Percentiles rank a stretch among this genome's conserved stretches.
phyloP scores from a whole-genome alignment of 352 stramenopile species.

The Pythium vanterpoolii region DNA sequence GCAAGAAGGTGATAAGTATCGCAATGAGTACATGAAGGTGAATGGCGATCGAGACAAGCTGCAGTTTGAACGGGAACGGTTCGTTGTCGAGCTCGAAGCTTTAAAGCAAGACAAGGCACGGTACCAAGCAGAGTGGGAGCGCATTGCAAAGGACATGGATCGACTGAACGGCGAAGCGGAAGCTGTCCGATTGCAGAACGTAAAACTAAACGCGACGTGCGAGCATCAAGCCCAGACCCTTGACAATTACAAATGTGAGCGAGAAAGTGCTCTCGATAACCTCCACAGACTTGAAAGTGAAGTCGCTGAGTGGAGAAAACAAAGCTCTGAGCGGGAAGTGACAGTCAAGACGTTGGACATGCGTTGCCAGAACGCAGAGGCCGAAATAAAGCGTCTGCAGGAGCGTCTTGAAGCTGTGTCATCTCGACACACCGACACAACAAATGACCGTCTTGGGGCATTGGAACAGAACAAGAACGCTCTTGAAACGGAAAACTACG shows the following conservation, averaged over 20 bases:
- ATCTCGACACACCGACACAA: conserved; percentile 38
- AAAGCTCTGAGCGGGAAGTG: conserved; percentile 39
- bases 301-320: conserved; percentile 37
- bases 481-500: conserved; percentile 55
- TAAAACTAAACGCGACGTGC: conserved; percentile 45
- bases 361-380: conserved; percentile 38
- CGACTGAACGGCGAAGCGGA: conserved; percentile 39
- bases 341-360: conserved; percentile 39
- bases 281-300: conserved; percentile 48
- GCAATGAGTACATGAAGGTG: conserved; percentile 41
- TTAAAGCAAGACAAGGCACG: conserved; percentile 44
- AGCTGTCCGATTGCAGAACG: conserved; percentile 46
- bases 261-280: conserved; percentile 36
- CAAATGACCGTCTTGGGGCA: conserved; percentile 50
- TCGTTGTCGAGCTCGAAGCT: conserved; percentile 43
- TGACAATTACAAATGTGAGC: conserved; percentile 42
- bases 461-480: conserved; percentile 50
- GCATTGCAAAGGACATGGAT: conserved; percentile 44
- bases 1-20: conserved; percentile 55
- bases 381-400: conserved; percentile 36
- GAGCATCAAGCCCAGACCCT: conserved; percentile 56
- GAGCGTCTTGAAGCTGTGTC: conserved; percentile 39
- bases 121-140: conserved; percentile 50
- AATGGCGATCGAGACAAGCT: conserved; percentile 50
- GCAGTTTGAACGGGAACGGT: conserved; percentile 54